Evolutionary conservation across 495 filamentous ascomycete species (phyloP).

Genomic region (Penicillium subrubescens): DNA sequence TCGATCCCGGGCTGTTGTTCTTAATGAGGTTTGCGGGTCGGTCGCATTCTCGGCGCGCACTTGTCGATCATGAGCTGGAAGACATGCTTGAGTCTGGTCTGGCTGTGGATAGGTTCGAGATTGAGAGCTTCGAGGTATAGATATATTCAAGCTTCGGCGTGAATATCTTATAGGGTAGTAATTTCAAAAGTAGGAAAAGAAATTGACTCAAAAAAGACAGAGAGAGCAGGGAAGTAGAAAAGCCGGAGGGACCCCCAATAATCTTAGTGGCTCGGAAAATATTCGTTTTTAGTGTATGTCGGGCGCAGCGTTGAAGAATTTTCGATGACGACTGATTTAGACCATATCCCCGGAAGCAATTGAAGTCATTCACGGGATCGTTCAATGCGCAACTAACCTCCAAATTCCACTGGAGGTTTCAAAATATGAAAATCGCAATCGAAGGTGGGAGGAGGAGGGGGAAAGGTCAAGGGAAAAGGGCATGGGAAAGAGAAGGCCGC

Average conservation of each 20-base stretch:
- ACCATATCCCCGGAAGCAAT: background rate
- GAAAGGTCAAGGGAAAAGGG: slow-evolving; percentile 16
- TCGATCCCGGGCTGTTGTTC: slow-evolving; percentile 24
- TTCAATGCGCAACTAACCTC: background rate
- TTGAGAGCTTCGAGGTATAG: background rate
- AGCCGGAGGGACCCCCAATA: slow-evolving; percentile 10
- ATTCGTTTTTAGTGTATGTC: slow-evolving; percentile 16
- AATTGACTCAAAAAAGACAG: background rate
- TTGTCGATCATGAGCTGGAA: slow-evolving; percentile 26
- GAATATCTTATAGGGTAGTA: background rate
- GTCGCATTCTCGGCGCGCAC: slow-evolving; percentile 40
- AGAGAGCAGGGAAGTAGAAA: slow-evolving; percentile 11
- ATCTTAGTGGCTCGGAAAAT: slow-evolving; percentile 19
- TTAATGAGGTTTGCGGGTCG: slow-evolving; percentile 25
- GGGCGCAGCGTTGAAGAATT: slow-evolving; percentile 10
- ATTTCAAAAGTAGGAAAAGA: background rate
- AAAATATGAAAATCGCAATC: background rate
- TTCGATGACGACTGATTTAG: slow-evolving; percentile 1
- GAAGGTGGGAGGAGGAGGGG: slow-evolving; percentile 10
- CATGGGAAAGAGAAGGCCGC: slow-evolving; percentile 5
- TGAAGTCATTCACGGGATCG: background rate
- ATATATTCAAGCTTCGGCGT: background rate
- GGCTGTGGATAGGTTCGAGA: background rate
- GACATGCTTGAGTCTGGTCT: slow-evolving; percentile 19
- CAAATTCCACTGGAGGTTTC: background rate